Evolutionary conservation across 2,329 filamentous ascomycete genomes (phyloP).

Genomic region (Sclerotinia minor): DNA sequence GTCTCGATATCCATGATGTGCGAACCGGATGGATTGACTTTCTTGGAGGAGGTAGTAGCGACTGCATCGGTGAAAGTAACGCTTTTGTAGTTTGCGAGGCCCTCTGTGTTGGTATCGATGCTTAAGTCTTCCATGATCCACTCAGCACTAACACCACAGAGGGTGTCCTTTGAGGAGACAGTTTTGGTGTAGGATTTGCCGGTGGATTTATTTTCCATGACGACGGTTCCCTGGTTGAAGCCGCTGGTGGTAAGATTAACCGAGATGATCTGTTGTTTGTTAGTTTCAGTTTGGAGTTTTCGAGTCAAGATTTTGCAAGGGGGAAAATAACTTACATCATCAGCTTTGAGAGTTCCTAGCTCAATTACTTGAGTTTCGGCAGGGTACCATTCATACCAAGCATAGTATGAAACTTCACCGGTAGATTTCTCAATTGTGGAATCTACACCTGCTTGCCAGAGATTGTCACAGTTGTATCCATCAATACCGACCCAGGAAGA

Average conservation of each 20-base stretch:
- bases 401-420: constrained; percentile 46
- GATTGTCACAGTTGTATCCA: constrained; percentile 55
- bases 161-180: constrained; percentile 39
- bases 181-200: constrained; percentile 48
- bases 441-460: constrained; percentile 55
- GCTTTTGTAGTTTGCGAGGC: constrained; percentile 49
- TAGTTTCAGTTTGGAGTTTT: not conserved
- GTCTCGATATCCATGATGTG: constrained; percentile 8
- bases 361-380: constrained; percentile 54
- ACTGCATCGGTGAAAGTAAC: constrained; percentile 46
- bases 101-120: constrained; percentile 41
- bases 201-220: constrained; percentile 49
- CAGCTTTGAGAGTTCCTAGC: constrained; percentile 46
- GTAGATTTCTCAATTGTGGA: constrained; percentile 46
- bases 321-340: constrained; percentile 39
- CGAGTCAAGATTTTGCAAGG: no score
- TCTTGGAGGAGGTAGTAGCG: constrained; percentile 10
- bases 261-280: constrained; percentile 42
- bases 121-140: constrained; percentile 55
- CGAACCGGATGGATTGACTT: not conserved
- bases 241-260: constrained; percentile 37
- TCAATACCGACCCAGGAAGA: constrained; percentile 63
- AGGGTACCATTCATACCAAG: constrained; percentile 63
- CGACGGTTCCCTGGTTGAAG: constrained; percentile 43
- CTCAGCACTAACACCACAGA: constrained; percentile 50